These are phyloP conservation scores for Diaporthe sp. DNA, from an alignment of 2,329 filamentous ascomycete species.

Conservation along the genomic window DNA sequence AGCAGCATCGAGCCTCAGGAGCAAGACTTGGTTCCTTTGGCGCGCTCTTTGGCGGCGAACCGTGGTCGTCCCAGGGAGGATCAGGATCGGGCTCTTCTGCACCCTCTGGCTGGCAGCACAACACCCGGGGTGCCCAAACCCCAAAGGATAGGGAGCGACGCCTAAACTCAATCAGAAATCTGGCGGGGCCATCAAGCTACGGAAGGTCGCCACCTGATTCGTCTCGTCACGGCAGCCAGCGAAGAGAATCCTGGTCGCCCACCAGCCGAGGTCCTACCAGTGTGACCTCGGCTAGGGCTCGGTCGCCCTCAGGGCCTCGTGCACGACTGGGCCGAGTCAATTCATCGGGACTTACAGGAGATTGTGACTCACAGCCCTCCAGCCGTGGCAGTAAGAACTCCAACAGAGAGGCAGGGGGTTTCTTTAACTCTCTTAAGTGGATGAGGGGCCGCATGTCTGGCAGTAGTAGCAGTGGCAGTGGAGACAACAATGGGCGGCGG, in stretches of 20 bases:
- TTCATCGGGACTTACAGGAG: conserved; percentile 15
- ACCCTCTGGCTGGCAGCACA: conserved; percentile 5
- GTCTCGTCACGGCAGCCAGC: neutral
- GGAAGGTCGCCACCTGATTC: neutral
- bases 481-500: conserved; percentile 4
- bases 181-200: conserved; percentile 27
- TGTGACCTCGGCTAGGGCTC: conserved; percentile 16
- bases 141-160: conserved; percentile 35
- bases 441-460: conserved; percentile 39
- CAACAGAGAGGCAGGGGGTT: conserved; percentile 20
- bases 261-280: conserved; percentile 22
- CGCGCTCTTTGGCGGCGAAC: no score
- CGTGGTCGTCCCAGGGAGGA: neutral
- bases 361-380: no score
- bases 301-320: conserved; percentile 23
- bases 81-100: neutral
- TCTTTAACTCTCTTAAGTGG: conserved; percentile 37
- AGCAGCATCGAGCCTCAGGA: neutral
- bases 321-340: neutral
- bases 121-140: conserved; percentile 25
- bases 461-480: neutral
- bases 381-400: conserved; percentile 9
- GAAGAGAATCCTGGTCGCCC: conserved; percentile 31
- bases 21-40: neutral
- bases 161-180: no score